These are phyloP conservation scores for Lathyrus aphaca DNA, from an alignment of 306 rosid species.

Conservation along the genomic window DNA sequence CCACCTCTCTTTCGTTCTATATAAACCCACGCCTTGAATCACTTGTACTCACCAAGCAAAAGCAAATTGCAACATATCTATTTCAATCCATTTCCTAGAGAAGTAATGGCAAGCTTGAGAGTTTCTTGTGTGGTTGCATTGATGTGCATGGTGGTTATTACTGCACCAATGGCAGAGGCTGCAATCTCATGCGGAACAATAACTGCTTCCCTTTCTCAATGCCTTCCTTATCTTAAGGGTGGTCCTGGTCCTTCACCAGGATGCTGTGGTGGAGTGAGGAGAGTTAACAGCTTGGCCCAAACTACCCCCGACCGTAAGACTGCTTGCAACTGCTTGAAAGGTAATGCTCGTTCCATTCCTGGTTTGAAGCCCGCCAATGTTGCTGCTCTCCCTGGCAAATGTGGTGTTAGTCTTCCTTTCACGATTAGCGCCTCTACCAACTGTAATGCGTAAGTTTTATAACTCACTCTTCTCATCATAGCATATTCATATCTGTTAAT, in stretches of 20 bases:
- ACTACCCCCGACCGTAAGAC: constrained; percentile 28
- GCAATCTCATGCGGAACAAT: constrained; percentile 47
- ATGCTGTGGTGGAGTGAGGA: constrained; percentile 45
- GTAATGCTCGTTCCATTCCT: background rate
- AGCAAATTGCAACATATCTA: background rate
- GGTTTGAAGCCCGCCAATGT: constrained; percentile 22
- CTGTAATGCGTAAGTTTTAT: constrained; percentile 26
- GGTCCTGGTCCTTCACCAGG: accelerated
- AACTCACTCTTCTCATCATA: background rate
- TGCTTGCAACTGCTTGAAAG: constrained; percentile 58
- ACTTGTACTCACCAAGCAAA: background rate
- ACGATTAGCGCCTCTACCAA: constrained; percentile 56
- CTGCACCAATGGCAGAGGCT: constrained; percentile 46
- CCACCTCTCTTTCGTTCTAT: no score
- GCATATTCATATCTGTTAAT: no score
- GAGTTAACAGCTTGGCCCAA: background rate
- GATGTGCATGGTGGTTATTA: background rate
- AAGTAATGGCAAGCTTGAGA: background rate
- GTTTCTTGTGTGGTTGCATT: background rate
- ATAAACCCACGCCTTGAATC: no score
- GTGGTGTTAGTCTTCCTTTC: constrained; percentile 54
- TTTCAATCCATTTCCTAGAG: no score
- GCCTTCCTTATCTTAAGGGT: background rate
- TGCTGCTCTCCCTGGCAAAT: constrained; percentile 4
- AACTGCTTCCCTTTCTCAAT: background rate